Evolutionary conservation across 2,329 filamentous ascomycete genomes (phyloP).

Genomic region (Ramularia endophylla): DNA sequence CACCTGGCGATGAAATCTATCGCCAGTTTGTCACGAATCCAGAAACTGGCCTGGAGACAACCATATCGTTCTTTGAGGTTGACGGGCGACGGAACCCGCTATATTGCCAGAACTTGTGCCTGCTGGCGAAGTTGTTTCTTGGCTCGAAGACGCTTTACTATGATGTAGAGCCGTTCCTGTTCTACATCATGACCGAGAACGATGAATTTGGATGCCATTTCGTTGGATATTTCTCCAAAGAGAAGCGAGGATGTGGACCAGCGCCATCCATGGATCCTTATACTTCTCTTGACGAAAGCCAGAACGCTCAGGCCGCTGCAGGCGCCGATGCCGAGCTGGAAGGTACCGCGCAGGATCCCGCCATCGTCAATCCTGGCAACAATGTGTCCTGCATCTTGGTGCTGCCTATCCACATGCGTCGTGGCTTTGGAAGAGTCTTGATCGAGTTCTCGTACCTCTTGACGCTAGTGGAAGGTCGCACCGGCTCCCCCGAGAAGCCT

Average conservation of each 20-base stretch:
- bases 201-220: conserved; percentile 91
- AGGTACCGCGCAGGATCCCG: conserved; percentile 24
- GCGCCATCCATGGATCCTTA: conserved; percentile 56
- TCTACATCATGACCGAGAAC: conserved; percentile 95
- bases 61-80: conserved; percentile 83
- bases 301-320: conserved; percentile 13
- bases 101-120: conserved; percentile 97
- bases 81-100: conserved; percentile 95
- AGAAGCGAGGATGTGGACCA: conserved; percentile 59
- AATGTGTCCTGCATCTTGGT: conserved; percentile 98
- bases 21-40: conserved; percentile 67
- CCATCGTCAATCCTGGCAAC: conserved; percentile 48
- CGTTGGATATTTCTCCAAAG: conserved; percentile 99
- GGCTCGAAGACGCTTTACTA: conserved; percentile 98
- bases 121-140: conserved; percentile 94
- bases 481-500: conserved; percentile 93
- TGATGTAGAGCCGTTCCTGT: conserved; percentile 93
- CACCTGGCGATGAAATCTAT: conserved; percentile 96
- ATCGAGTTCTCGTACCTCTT: conserved; percentile 98
- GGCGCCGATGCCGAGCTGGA: conserved; percentile 16
- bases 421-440: conserved; percentile 91
- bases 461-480: conserved; percentile 86
- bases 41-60: conserved; percentile 29
- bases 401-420: conserved; percentile 90
- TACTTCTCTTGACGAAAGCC: conserved; percentile 21